Percentiles rank a stretch among this genome's conserved stretches.
These are phyloP conservation scores for Chrysoporthe cubensis DNA, from an alignment of 2,329 filamentous ascomycete genomes.

Conservation along the genomic window DNA sequence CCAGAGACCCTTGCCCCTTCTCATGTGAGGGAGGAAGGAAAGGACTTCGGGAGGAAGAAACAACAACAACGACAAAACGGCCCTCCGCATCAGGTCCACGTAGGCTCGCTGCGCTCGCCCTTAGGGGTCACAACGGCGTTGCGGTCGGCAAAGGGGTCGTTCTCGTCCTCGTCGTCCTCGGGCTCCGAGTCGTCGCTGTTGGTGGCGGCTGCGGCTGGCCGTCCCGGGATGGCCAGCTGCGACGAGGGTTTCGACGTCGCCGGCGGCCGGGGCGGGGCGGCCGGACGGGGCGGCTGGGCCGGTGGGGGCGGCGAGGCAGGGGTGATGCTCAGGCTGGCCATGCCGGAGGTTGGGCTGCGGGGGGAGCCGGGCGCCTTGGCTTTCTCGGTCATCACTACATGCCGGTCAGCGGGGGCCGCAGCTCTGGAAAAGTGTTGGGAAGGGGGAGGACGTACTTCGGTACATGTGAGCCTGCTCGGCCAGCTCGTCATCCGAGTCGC, in stretches of 20 bases:
- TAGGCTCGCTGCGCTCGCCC: constrained; percentile 44
- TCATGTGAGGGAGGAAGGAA: not conserved
- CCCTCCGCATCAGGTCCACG: constrained; percentile 34
- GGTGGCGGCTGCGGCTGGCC: constrained; percentile 46
- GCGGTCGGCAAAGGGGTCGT: constrained; percentile 84
- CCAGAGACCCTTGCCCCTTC: not conserved
- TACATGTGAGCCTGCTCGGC: constrained; percentile 70
- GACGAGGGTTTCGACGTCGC: constrained; percentile 54
- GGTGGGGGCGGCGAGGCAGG: constrained; percentile 38
- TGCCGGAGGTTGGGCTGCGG: constrained; percentile 44
- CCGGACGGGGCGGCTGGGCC: constrained; percentile 44
- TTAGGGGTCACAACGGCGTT: constrained; percentile 63
- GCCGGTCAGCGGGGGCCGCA: not conserved
- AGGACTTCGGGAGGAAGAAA: not conserved
- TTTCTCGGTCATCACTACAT: constrained; percentile 56
- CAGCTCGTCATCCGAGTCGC: constrained; percentile 70
- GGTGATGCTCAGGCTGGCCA: constrained; percentile 50
- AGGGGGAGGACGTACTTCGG: constrained; percentile 51
- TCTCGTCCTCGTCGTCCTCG: constrained; percentile 74
- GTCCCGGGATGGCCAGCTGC: constrained; percentile 48
- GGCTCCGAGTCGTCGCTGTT: constrained; percentile 52
- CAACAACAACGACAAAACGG: not conserved
- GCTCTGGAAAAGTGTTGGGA: not conserved
- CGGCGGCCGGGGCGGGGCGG: constrained; percentile 53
- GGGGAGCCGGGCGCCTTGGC: constrained; percentile 53